Evolutionary conservation across 2,329 filamentous ascomycete species (phyloP).

Genomic region (Sphaerulina musiva): DNA sequence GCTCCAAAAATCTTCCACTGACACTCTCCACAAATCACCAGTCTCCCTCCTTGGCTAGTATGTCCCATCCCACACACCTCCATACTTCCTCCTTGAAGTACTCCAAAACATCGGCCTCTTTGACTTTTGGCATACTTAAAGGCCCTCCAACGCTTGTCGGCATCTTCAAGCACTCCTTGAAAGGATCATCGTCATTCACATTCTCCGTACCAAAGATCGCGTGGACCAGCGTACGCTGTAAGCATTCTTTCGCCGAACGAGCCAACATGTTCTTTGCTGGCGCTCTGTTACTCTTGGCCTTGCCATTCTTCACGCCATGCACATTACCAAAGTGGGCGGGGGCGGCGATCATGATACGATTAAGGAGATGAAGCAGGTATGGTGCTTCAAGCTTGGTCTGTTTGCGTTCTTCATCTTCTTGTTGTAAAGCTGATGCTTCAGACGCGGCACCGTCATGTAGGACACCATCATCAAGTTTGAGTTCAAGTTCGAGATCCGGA

Average conservation of each 20-base stretch:
- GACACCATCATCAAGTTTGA: slow-evolving; percentile 15
- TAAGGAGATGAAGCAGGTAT: slow-evolving; percentile 38
- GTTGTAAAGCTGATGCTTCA: slow-evolving; percentile 1
- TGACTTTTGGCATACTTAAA: slow-evolving; percentile 33
- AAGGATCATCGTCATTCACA: slow-evolving; percentile 33
- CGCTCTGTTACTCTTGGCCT: slow-evolving; percentile 25
- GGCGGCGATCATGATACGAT: slow-evolving; percentile 36
- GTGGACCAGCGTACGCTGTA: slow-evolving; percentile 42
- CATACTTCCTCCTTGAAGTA: slow-evolving; percentile 54
- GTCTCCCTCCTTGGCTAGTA: slow-evolving; percentile 31
- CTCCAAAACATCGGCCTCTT: slow-evolving; percentile 40
- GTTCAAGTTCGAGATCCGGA: slow-evolving; percentile 23
- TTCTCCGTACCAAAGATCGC: slow-evolving; percentile 38
- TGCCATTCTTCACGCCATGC: slow-evolving; percentile 15
- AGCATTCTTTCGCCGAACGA: slow-evolving; percentile 36
- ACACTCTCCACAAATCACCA: not conserved
- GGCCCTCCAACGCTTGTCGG: slow-evolving; percentile 28
- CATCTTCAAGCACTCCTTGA: slow-evolving; percentile 39
- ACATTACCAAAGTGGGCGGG: slow-evolving; percentile 31
- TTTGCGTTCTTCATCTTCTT: slow-evolving; percentile 15
- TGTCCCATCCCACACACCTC: slow-evolving; percentile 53
- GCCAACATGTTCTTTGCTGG: slow-evolving; percentile 32
- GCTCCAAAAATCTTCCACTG: not conserved
- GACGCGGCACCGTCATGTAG: slow-evolving; percentile 25
- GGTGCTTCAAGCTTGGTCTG: slow-evolving; percentile 35